Conservation (phyloP, 2,329 filamentous ascomycete species). For the Pseudophaeomoniella oleicola region DNA sequence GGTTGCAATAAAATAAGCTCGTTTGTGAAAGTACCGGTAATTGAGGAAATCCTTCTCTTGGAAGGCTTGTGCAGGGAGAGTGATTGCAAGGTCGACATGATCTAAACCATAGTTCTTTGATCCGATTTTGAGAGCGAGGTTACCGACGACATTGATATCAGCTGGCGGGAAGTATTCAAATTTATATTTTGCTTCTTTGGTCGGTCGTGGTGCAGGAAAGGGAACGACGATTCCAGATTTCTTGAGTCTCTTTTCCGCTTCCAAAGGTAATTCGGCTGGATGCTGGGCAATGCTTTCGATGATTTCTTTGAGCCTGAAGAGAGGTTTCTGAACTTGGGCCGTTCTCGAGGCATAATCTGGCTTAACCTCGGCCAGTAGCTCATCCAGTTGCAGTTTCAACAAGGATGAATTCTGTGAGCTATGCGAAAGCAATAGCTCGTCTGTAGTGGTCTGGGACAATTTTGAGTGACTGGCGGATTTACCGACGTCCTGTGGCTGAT, state of each 20-base stretch:
- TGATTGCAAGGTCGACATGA: constrained; percentile 68
- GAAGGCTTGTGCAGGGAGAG: constrained; percentile 67
- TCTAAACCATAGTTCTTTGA: constrained; percentile 40
- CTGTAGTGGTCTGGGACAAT: constrained; percentile 15
- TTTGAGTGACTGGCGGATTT: constrained; percentile 6
- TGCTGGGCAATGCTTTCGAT: constrained; percentile 43
- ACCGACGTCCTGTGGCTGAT: background rate
- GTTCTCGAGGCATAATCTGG: constrained; percentile 44
- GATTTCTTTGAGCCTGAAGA: constrained; percentile 39
- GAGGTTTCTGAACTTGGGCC: constrained; percentile 34
- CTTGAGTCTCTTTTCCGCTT: constrained; percentile 54
- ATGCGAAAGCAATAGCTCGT: constrained; percentile 23
- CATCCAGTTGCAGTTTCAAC: constrained; percentile 54
- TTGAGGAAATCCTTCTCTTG: constrained; percentile 93
- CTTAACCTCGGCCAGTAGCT: constrained; percentile 42
- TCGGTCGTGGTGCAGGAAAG: constrained; percentile 67
- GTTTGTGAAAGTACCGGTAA: constrained; percentile 85
- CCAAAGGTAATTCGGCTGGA: constrained; percentile 36
- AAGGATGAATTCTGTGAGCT: constrained; percentile 51
- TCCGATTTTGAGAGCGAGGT: constrained; percentile 66
- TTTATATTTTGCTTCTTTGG: constrained; percentile 65
- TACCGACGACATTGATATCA: constrained; percentile 76
- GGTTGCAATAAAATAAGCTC: constrained; percentile 80
- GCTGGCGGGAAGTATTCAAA: constrained; percentile 62
- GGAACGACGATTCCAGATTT: constrained; percentile 61